Base-by-base conservation (phyloP, 106 monocot genomes). In the Ottelia alismoides region DNA sequence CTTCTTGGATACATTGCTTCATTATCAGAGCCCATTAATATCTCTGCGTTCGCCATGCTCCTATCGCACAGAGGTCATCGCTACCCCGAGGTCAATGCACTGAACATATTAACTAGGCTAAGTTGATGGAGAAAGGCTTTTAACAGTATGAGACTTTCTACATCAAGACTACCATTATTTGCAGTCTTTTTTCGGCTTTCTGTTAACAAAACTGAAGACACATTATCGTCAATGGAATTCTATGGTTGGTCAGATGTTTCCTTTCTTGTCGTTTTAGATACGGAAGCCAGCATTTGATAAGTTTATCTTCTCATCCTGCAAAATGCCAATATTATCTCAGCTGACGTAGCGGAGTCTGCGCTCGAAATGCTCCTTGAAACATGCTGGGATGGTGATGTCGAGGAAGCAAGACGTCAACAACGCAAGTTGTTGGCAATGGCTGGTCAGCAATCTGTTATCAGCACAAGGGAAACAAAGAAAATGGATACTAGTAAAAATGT, bases 71-170 rank as follows among this genome's bases (percentile, higher is more conserved):
- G 89, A 50, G 72, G 70, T 27, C 89, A 98, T 68, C 73, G 82
- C 12, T 98, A 89, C 61, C 96, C 96, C 11, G 90, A 90, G 88
- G 96, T 89, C 67, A n/a, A n/a, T n/a, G n/a, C n/a, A n/a, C n/a
- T n/a, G n/a, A n/a, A n/a, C n/a, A n/a, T n/a, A n/a, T n/a, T n/a
- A n/a, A n/a, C n/a, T n/a, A n/a, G n/a, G n/a, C n/a, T n/a, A n/a
- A n/a, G n/a, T n/a, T n/a, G n/a, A n/a, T n/a, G n/a, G n/a, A n/a
- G n/a, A n/a, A n/a, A n/a, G n/a, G n/a, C n/a, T n/a, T n/a, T n/a
- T n/a, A n/a, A n/a, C n/a, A n/a, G n/a, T n/a, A n/a, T n/a, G n/a
- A n/a, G n/a, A n/a, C n/a, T n/a, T n/a, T n/a, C n/a, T n/a, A n/a
- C n/a, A n/a, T n/a, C n/a, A n/a, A n/a, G n/a, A n/a, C n/a, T n/a